Base-by-base conservation (phyloP, 2,329 filamentous ascomycete species). In the Nemania abortiva region DNA sequence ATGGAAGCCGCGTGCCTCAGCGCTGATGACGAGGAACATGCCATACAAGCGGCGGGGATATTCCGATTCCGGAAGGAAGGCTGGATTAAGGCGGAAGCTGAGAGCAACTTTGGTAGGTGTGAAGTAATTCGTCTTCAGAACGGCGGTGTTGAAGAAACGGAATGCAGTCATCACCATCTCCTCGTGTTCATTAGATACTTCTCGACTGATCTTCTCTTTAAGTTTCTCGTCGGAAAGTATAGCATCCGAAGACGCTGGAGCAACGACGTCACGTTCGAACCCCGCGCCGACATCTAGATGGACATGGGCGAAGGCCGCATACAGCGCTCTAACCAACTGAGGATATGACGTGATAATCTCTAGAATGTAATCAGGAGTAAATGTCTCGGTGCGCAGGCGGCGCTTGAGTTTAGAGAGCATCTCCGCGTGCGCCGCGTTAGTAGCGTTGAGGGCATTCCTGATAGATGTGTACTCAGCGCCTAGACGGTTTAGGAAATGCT, bases 101-200 rank as follows among this genome's bases (percentile, higher is more conserved):
- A 99, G 88, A 10, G 96, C 96, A 47, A 99, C 95, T 87, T 99
- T 99, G 72, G 96, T 99, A 0, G 96, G 96, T 0, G 96, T 99
- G 79, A 90, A 91, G 86, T 97, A 98, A 85, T 99, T 99, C 75
- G 96, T 99, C 89, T 98, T 99, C 74, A 98, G 87, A 54, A 98
- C 91, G 55, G 92, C 90, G 66, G 89, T 90, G 85, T 99, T 99
- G 89, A 99, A 99, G 71, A 96, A 91, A 64, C 94, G 90, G 89
- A 99, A 98, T 18, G 95, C 94, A 50, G 90, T 94, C 94, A 99
- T 97, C 74, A 99, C 96, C 91, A 98, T 97, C 79, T 95, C 92
- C 78, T 99, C 94, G 82, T 99, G 95, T 83, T 99, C 95, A 77
- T 97, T 98, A 68, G 87, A 88, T 20, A 93, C 91, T n/a, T 91